Base-by-base conservation (phyloP, 176 grass and related monocot species). In the Miscanthus lutarioriparius region DNA sequence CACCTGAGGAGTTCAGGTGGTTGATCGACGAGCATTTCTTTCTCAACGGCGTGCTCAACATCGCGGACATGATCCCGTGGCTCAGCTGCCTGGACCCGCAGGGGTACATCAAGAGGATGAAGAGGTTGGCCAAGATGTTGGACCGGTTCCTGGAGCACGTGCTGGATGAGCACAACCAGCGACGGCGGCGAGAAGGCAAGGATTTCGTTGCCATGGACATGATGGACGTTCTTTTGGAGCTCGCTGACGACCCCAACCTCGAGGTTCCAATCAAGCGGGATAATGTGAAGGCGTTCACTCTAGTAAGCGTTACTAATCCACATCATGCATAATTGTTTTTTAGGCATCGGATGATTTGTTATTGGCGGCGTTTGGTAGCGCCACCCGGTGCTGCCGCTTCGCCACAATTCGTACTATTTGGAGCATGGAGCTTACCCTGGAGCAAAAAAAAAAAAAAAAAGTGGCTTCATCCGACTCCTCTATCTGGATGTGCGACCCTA, bases 141-240 rank as follows among this genome's bases (percentile, higher is more conserved):
- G 91, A 92, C 10, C 40, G 71, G 47, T 90, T 92, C 68, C 68
- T 92, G n/a, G 91, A 92, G 56, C 87, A 90, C 30, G 91, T 92
- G 10, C 74, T 92, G 20, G 84, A 92, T 20, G 87, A 90, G 79
- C 91, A 92, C 76, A 87, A 70, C 39, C 54, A 90, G 64, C 82
- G 91, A 20, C 61, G 84, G 16, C 17, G 22, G 19, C 25, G 23
- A 32, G 84, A 87, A 5, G 81, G 81, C 13, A 51, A 81, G 41
- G 71, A 40, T 6, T 92, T 92, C 62, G 76, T 87, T 14, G 69
- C 87, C 47, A 74, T 25, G 35, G 91, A 92, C 81, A 87, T 87
- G 87, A 84, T 89, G 26, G 91, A 92, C 73, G 81, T 92, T 17
- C 74, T 92, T 40, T 54, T 92, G 71, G 64, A 90, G 35, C 82